Evolutionary conservation across 1,284 basidiomycete species (phyloP).

Genomic region (Puccinia horiana): DNA sequence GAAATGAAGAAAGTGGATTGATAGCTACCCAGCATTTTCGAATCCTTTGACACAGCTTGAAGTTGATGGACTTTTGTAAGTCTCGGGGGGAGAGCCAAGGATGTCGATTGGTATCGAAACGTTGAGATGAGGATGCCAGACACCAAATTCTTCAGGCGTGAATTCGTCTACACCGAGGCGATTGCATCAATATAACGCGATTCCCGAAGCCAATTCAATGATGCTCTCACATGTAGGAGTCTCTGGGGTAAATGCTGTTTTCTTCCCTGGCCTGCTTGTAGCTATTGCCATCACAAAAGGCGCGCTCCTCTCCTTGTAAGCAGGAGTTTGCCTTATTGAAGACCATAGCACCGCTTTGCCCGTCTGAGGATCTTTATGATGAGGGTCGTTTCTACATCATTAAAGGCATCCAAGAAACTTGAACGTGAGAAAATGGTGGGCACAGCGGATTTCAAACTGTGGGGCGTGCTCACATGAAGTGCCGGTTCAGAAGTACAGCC

Average conservation of each 20-base stretch:
- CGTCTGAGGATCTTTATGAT: neutral
- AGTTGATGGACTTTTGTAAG: slow-evolving; percentile 10
- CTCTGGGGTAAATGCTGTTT: slow-evolving; percentile 25
- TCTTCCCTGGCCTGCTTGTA: slow-evolving; percentile 26
- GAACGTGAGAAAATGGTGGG: neutral
- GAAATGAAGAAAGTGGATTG: neutral
- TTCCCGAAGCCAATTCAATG: neutral
- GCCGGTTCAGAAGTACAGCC: slow-evolving; percentile 32
- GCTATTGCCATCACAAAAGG: slow-evolving; percentile 44
- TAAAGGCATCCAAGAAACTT: neutral
- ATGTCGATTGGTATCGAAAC: slow-evolving; percentile 36
- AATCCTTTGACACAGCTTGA: slow-evolving; percentile 28
- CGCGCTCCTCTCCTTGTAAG: slow-evolving; percentile 24
- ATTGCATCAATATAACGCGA: neutral
- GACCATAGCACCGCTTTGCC: slow-evolving; percentile 45
- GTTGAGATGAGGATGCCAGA: slow-evolving; percentile 41
- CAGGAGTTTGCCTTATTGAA: slow-evolving; percentile 20
- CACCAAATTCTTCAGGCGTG: slow-evolving; percentile 43
- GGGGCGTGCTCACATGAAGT: slow-evolving; percentile 37
- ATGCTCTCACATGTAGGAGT: slow-evolving; percentile 16
- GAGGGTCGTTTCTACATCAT: slow-evolving; percentile 10
- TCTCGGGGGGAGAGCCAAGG: slow-evolving; percentile 30
- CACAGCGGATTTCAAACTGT: neutral
- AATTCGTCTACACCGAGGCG: slow-evolving; percentile 16
- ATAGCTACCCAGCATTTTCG: slow-evolving; percentile 41